Conservation (phyloP, 2,329 filamentous ascomycete species). For the Colletotrichum sp. region DNA sequence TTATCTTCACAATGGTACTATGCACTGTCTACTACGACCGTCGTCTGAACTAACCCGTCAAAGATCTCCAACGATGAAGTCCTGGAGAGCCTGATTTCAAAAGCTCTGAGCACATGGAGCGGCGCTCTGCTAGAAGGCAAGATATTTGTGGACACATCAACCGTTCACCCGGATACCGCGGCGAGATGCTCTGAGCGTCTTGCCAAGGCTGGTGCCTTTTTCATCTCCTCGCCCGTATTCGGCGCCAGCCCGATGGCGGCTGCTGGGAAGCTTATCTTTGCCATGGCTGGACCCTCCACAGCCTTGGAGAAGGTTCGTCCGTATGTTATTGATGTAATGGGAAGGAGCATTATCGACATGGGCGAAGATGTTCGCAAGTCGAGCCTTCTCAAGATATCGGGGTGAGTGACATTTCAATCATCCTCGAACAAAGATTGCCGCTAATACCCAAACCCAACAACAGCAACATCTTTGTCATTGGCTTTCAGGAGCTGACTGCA, state of each 20-base stretch:
- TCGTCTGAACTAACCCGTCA: neutral
- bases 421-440: neutral
- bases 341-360: conserved; percentile 40
- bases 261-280: conserved; percentile 47
- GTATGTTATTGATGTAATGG: conserved; percentile 46
- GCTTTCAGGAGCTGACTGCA: conserved; percentile 29
- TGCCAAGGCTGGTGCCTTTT: conserved; percentile 21
- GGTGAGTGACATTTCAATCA: conserved; percentile 25
- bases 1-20: conserved; percentile 45
- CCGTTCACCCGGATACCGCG: conserved; percentile 33
- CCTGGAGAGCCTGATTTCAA: neutral
- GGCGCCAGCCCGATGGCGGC: conserved; percentile 45
- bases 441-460: neutral
- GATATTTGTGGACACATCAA: conserved; percentile 28
- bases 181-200: conserved; percentile 18
- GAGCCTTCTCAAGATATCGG: conserved; percentile 46
- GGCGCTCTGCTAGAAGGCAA: conserved; percentile 15
- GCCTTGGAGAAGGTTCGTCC: conserved; percentile 39
- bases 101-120: neutral
- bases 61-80: conserved; percentile 15
- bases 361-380: conserved; percentile 44
- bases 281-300: conserved; percentile 38
- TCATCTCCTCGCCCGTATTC: conserved; percentile 44
- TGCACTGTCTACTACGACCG: too few relatives aligned
- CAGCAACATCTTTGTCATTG: conserved; percentile 38